Conservation (phyloP, 208 protist genomes). For the Crithidia thermophila region DNA sequence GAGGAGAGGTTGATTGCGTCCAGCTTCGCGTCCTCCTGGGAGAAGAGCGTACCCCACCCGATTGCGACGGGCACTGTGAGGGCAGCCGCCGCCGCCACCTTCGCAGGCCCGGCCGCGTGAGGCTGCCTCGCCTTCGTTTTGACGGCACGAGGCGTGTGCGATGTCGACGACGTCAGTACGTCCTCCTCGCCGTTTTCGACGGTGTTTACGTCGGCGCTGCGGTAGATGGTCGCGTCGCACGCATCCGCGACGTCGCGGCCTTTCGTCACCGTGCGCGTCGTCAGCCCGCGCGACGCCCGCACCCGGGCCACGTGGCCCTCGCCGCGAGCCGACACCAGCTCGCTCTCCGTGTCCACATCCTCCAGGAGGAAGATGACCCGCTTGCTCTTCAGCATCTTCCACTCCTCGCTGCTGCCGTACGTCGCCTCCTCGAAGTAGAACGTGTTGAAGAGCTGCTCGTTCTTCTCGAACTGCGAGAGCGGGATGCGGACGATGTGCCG, state of each 20-base stretch:
- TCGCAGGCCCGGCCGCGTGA: too few species aligned
- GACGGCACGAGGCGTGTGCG: neutral
- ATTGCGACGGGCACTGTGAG: neutral
- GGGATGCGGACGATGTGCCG: slow-evolving; percentile 32
- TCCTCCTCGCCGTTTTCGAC: neutral
- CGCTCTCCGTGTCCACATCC: slow-evolving; percentile 19
- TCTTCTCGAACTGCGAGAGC: slow-evolving; percentile 9
- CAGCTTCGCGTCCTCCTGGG: neutral
- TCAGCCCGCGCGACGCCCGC: slow-evolving; percentile 12
- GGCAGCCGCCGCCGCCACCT: neutral
- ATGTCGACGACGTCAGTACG: neutral
- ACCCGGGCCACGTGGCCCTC: neutral
- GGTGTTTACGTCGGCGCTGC: neutral
- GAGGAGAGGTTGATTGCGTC: slow-evolving; percentile 20
- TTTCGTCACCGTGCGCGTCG: slow-evolving; percentile 1
- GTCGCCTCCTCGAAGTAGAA: slow-evolving; percentile 18
- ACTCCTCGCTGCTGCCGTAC: slow-evolving; percentile 4
- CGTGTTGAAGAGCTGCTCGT: slow-evolving; percentile 18
- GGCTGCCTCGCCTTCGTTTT: too few species aligned
- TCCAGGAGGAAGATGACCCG: slow-evolving; percentile 37
- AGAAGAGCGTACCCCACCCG: neutral
- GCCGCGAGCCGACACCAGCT: slow-evolving; percentile 9
- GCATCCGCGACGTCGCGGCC: neutral
- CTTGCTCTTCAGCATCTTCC: slow-evolving; percentile 23
- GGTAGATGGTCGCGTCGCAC: neutral